These are phyloP conservation scores for Candida ficus DNA, from an alignment of 805 yeast species.

Conservation along the genomic window DNA sequence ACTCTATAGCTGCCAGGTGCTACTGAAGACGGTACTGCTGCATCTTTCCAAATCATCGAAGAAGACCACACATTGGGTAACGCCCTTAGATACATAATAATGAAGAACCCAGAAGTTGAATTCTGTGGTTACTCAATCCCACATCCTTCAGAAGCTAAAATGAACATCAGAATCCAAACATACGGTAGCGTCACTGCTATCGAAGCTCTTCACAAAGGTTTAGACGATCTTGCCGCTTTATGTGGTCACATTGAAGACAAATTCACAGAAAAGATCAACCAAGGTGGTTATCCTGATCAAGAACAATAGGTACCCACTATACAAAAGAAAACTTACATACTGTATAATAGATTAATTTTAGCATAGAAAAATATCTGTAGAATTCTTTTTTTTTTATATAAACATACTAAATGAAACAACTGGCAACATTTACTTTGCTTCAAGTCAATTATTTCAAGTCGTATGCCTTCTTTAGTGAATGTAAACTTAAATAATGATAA, in stretches of 20 bases:
- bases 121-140: slow-evolving; percentile 98
- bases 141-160: slow-evolving; percentile 89
- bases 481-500: not conserved
- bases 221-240: slow-evolving; percentile 75
- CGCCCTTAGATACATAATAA: slow-evolving; percentile 85
- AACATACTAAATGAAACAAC: too few relatives aligned
- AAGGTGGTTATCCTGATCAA: slow-evolving; percentile 43
- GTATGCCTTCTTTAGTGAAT: too few relatives aligned
- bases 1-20: slow-evolving; percentile 64
- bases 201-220: slow-evolving; percentile 89
- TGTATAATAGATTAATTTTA: slow-evolving; percentile 4
- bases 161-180: slow-evolving; percentile 91
- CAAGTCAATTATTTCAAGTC: too few relatives aligned
- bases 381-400: too few relatives aligned
- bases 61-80: slow-evolving; percentile 98
- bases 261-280: slow-evolving; percentile 64
- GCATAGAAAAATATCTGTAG: not conserved
- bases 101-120: slow-evolving; percentile 97
- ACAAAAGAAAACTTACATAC: not conserved
- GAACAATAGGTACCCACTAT: slow-evolving; percentile 35
- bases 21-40: slow-evolving; percentile 89
- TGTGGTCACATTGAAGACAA: slow-evolving; percentile 80
- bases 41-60: slow-evolving; percentile 85
- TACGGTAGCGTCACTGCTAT: slow-evolving; percentile 81
- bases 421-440: too few relatives aligned